Evolutionary conservation across 169 alveolate genomes (phyloP), one percentile per base, ranked within the genome.

Genomic region (Blepharisma undulans): DNA sequence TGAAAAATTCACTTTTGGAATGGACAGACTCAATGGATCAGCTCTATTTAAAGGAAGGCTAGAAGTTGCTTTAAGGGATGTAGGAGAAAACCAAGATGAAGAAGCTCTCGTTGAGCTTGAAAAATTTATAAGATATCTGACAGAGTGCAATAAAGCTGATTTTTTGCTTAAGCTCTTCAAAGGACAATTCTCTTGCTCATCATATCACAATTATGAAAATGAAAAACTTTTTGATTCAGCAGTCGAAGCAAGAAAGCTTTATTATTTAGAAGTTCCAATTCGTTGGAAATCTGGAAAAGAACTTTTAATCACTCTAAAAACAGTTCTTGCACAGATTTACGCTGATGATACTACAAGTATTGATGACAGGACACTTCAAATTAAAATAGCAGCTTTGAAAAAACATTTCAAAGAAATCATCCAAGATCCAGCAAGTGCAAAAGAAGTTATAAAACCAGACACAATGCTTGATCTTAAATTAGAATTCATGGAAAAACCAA

Each of bases 11-110:
- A 36, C 93, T n/a, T 87, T 80, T 22, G 61, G 92, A 6, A 72
- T 91, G 25, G 94, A 89, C 1, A 88, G 88, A 72, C 72, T 92
- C 27, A 91, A 84, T 66, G 94, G 96, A 3, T 87, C 81, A 60
- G 61, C 81, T 0, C 86, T 89, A 22, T 93, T 92, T 79, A 91
- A 93, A 89, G 95, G 94, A 7, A 30, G 27, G 2, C 79, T 93
- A 36, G 66, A 87, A 59, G 90, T 90, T 66, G 87, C 87, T 18
- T 34, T 90, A 29, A 93, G 93, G 80, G 92, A 91, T 88, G 92
- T 93, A 3, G 72, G 66, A 8, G 12, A 66, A 8, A 86, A 77
- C 25, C 92, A 93, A 36, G 78, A 80, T 10, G 72, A 74, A 10
- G 90, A 81, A 12, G 92, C 94, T 80, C 12, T 18, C 12, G 14